phyloP scores from a whole-genome alignment of 179 eudicot species.

The Patellifolia procumbens region DNA sequence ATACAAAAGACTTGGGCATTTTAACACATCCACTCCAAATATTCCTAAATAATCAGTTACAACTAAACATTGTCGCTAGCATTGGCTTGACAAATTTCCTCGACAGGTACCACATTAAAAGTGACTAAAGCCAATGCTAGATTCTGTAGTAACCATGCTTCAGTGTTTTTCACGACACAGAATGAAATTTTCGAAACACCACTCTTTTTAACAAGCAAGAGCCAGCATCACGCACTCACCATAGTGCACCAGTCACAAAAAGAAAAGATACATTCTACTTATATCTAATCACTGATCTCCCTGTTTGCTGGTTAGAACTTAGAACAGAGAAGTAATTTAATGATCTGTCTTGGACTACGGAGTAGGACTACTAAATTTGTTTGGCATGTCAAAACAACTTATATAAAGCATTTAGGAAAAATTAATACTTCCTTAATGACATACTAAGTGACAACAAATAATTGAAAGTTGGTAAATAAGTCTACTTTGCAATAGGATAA shows the following conservation, averaged over 20 bases:
- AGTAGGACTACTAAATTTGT: neutral
- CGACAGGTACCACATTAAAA: constrained; percentile 52
- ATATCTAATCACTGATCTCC: neutral
- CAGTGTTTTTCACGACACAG: constrained; percentile 44
- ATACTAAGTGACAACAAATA: neutral
- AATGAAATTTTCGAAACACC: constrained; percentile 29
- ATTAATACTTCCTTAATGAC: neutral
- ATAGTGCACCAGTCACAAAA: constrained; percentile 43
- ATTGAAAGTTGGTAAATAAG: neutral
- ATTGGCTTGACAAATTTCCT: constrained; percentile 32
- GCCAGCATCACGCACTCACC: constrained; percentile 30
- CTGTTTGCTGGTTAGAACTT: neutral
- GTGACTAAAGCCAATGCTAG: constrained; percentile 45
- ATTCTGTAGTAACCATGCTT: constrained; percentile 50
- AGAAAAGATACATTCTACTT: constrained; percentile 39
- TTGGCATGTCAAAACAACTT: neutral
- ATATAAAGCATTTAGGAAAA: neutral
- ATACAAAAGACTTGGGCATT: neutral
- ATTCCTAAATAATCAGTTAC: neutral
- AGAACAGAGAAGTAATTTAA: neutral
- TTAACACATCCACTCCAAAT: neutral
- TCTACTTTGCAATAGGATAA: neutral
- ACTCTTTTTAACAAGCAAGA: constrained; percentile 31
- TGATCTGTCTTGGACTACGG: neutral
- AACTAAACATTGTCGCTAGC: neutral